phyloP scores from a whole-genome alignment of 176 grass and related monocot genomes.

The Paspalum vaginatum region DNA sequence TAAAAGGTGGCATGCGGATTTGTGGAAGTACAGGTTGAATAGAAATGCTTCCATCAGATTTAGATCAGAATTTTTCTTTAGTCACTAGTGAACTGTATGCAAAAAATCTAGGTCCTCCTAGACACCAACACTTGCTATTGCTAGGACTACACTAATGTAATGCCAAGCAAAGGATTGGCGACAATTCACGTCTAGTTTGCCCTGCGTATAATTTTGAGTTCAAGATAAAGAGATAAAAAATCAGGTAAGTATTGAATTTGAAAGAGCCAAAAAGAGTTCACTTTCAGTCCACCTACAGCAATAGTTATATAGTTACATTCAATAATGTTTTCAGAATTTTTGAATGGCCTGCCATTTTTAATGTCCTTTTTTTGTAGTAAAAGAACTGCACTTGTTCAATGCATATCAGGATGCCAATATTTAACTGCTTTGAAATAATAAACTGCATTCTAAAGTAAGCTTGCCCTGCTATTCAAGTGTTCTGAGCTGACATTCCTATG shows the following conservation, averaged over 20 bases:
- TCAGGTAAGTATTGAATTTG: constrained; percentile 2
- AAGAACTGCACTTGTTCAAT: not conserved
- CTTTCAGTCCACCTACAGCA: constrained; percentile 24
- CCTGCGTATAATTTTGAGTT: constrained; percentile 31
- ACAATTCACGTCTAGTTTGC: constrained; percentile 36
- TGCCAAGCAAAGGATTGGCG: constrained; percentile 10
- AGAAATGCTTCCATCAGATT: constrained; percentile 30
- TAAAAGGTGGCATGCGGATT: not conserved
- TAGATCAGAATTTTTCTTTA: constrained; percentile 18
- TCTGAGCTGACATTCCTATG: not conserved
- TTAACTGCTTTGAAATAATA: constrained; percentile 5
- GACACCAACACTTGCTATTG: constrained; percentile 30
- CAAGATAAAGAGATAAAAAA: constrained; percentile 19
- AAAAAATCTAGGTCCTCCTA: constrained; percentile 28
- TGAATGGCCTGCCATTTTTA: not conserved
- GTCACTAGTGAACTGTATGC: constrained; percentile 27
- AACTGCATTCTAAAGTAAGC: constrained; percentile 8
- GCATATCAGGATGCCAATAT: not conserved
- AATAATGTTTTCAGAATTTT: not conserved
- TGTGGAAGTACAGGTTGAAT: not conserved
- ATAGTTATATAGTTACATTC: constrained; percentile 19
- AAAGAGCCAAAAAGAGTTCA: not conserved
- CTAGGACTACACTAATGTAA: constrained; percentile 33
- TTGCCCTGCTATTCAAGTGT: not conserved
- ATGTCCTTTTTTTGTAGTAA: no score